Evolutionary conservation across 257 asterid genomes (phyloP), one percentile per base, ranked within the genome.

Genomic region (Solanum medicagineum): DNA sequence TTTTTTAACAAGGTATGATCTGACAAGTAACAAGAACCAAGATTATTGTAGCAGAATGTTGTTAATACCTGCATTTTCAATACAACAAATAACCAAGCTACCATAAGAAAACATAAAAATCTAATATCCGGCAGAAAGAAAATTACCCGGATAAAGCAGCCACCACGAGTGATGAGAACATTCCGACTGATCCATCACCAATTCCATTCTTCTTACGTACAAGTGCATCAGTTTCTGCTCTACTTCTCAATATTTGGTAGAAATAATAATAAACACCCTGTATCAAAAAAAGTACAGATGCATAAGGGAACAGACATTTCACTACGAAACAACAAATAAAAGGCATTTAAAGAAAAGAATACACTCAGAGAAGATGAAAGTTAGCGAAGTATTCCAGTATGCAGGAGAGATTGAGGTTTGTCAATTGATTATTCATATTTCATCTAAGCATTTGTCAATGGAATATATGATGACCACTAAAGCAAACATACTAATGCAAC

Each of bases 181-280:
- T 94, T 81, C 98, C 99, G 53, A 96, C 99, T 85, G 98, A 93
- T 83, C 99, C 99, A 94, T 96, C 98, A 83, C 99, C 98, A 84
- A 87, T 56, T 84, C 98, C 97, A 83, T 83, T 93, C 88, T 62
- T 93, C 89, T 88, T 93, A 80, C 89, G 91, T 88, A 91, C 93
- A 71, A 93, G 86, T 86, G 99, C 96, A 86, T 91, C 60, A 60
- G 87, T 90, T 90, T 94, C 98, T 68, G 96, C 98, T 87, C 90
- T 96, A 90, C 90, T 91, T 94, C 98, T 70, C 54, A 70, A 70
- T 70, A 70, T 70, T 70, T 70, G 80, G 29, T 70, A 70, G 80
- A 70, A 70, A 93, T 96, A 96, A 93, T 96, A 96, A 91, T 96
- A 96, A 92, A 96, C 99, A 89, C 99, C 99, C 99, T 96, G 98